Base-by-base conservation (phyloP, 805 yeast genomes). In the Schwanniomyces occidentalis region DNA sequence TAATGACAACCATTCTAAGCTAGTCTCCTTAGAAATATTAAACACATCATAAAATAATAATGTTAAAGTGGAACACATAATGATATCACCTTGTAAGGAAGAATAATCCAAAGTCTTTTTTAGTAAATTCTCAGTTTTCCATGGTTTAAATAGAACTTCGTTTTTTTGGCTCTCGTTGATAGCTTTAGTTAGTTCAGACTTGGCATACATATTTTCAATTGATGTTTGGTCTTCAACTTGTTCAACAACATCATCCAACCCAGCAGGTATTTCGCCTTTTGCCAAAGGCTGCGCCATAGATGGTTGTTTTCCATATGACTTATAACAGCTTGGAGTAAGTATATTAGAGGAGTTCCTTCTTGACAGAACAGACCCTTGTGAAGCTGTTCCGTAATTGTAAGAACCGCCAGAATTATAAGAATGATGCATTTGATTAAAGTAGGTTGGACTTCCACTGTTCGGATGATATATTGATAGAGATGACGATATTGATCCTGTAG, bases 21-120 rank as follows among this genome's bases (percentile, higher is more conserved):
- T 61, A 27, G 61, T 58, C 2, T 46, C 48, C 27, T 47, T 44
- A 2, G 51, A 38, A 16, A 52, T 52, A 25, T 34, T 25, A 27
- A 27, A 22, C 17, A 32, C 24, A 4, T 63, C 64, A 35, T 66
- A 70, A 52, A 84, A 80, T 22, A 85, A 50, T 16, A 80, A 46
- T 0, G 81, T 63, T 22, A 85, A 45, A 0, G 83, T 70, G 4
- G 84, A 72, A 41, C 82, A 69, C 69, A 80, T 63, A 9, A 80
- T 61, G 12, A 81, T 48, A 51, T 85, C 88, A 1, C 91, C 91
- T 44, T 80, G 84, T 6, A 56, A 55, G 4, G 73, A 52, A 27
- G 82, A 74, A 56, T 75, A 80, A 15, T 69, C 70, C n/a, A 77
- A 56, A 0, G 80, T 76, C 44, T 76, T 64, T 30, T 60, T 48